Percentiles rank a stretch among this genome's conserved stretches.
These are phyloP conservation scores for Curvularia lunata DNA, from an alignment of 2,329 filamentous ascomycete species.

Conservation along the genomic window DNA sequence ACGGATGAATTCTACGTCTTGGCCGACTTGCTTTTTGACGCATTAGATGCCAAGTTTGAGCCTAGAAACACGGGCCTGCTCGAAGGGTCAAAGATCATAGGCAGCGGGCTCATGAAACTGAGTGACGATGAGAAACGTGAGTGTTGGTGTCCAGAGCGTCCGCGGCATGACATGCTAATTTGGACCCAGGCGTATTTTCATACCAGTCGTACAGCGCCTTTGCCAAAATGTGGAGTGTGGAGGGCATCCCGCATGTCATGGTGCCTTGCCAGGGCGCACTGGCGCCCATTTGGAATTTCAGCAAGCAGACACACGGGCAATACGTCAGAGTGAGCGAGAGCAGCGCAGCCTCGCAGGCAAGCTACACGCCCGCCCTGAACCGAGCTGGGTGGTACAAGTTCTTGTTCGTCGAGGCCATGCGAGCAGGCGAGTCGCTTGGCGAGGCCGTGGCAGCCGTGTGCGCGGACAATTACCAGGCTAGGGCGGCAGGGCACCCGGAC, in stretches of 20 bases:
- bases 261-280: conserved; percentile 38
- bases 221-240: conserved; percentile 42
- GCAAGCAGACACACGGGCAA: conserved; percentile 28
- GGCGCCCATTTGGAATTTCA: conserved; percentile 41
- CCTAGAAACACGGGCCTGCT: conserved; percentile 45
- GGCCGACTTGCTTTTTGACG: conserved; percentile 45
- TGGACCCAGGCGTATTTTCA: conserved; percentile 33
- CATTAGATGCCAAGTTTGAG: conserved; percentile 42
- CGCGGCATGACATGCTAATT: conserved; percentile 2
- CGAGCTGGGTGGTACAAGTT: conserved; percentile 48
- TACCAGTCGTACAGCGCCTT: conserved; percentile 40
- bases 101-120: conserved; percentile 37
- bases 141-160: conserved; percentile 7
- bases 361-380: conserved; percentile 46
- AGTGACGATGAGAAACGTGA: conserved; percentile 39
- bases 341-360: conserved; percentile 20
- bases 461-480: conserved; percentile 41
- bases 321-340: conserved; percentile 15
- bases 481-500: conserved; percentile 42
- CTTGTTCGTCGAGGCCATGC: conserved; percentile 41
- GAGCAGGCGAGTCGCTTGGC: conserved; percentile 36
- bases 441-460: conserved; percentile 38
- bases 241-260: conserved; percentile 45
- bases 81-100: conserved; percentile 43
- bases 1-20: conserved; percentile 47